Base-by-base conservation (phyloP, 768 basidiomycete genomes). In the Trametes cingulata region DNA sequence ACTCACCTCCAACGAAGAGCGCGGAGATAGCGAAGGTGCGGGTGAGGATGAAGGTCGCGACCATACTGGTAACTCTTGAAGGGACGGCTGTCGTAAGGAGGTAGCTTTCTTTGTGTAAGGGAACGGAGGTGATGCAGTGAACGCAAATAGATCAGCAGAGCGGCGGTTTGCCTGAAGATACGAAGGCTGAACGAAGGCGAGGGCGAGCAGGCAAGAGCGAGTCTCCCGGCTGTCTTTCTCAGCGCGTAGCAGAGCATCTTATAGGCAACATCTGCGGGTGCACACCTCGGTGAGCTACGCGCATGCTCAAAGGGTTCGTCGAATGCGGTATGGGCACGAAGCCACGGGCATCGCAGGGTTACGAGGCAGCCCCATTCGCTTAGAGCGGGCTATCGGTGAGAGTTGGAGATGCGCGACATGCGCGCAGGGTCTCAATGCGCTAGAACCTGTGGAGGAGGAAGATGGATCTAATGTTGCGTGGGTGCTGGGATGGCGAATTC, bases 11-110 rank as follows among this genome's bases (percentile, higher is more conserved):
- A 25, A 61, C 54, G 55, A 56, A 56, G n/a, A 61, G 50, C 33
- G 60, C 60, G 14, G 49, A 61, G 40, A 61, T 56, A 22, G 55
- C 60, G 24, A 61, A 61, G 4, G 60, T 29, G 42, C 60, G 54
- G 22, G 60, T 61, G n/a, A 61, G 55, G 22, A 61, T 61, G 54
- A 61, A 61, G 17, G 48, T 56, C 14, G 54, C 43, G 8, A 61
- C 52, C 60, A 61, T 61, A 15, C 27, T 36, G 50, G 29, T 33
- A 33, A 33, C 6, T 33, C 29, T 33, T 10, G 6, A 33, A 10
- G 29, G 29, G 29, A 33, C 29, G 10, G 29, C 29, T 33, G 29
- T 10, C 10, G 29, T 33, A 33, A 10, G 29, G 29, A 33, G 29
- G 29, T 33, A 10, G 4, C 10, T 33, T 4, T 33, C 10, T 33